These are phyloP conservation scores for Penicillium sp. DNA, from an alignment of 2,329 filamentous ascomycete species.

Conservation along the genomic window DNA sequence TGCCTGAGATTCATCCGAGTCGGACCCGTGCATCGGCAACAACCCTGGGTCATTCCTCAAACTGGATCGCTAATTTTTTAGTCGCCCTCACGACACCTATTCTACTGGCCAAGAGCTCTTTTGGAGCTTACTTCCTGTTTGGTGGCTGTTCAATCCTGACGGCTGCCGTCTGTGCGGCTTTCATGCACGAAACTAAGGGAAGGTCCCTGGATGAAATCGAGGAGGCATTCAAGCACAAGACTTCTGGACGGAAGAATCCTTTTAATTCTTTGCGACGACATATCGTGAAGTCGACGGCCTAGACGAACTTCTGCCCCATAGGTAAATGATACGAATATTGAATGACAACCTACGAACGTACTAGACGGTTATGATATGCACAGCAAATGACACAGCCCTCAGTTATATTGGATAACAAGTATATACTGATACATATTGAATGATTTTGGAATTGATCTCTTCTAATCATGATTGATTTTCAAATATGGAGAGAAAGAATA, in stretches of 20 bases:
- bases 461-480: neutral
- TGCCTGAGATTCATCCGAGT: slow-evolving; percentile 57
- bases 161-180: slow-evolving; percentile 38
- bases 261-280: slow-evolving; percentile 1
- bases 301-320: no score
- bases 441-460: neutral
- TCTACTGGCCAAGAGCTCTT: slow-evolving; percentile 43
- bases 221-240: slow-evolving; percentile 41
- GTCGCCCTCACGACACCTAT: slow-evolving; percentile 48
- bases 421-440: neutral
- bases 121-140: slow-evolving; percentile 49
- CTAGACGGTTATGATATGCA: neutral
- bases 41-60: slow-evolving; percentile 52
- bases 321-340: neutral
- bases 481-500: no score
- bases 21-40: slow-evolving; percentile 56
- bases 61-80: slow-evolving; percentile 49
- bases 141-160: slow-evolving; percentile 42
- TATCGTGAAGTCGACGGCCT: neutral
- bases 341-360: neutral
- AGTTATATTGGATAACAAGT: neutral
- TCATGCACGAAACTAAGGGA: slow-evolving; percentile 54
- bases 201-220: slow-evolving; percentile 52
- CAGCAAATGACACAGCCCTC: neutral
- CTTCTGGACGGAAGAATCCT: neutral